phyloP scores from a whole-genome alignment of 2,329 filamentous ascomycete genomes.

The Fulvia fulva region DNA sequence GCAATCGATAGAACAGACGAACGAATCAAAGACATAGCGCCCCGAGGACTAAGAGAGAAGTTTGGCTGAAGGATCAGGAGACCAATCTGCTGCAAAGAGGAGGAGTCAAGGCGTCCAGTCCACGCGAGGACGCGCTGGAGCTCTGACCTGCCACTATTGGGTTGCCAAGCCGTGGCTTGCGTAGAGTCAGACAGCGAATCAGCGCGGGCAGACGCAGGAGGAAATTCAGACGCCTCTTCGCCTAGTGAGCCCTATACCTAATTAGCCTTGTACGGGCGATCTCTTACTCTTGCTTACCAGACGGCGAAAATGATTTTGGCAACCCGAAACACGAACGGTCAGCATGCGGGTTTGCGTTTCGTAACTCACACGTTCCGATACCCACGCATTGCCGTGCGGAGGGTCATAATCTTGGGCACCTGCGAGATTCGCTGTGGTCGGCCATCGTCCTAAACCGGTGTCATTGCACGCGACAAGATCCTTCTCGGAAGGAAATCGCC shows the following conservation, averaged over 20 bases:
- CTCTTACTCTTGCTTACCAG: not conserved
- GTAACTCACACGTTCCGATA: not conserved
- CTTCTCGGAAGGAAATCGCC: not conserved
- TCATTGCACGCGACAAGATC: not conserved
- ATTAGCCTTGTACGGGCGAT: not conserved
- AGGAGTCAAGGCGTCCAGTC: not conserved
- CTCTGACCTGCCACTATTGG: not conserved
- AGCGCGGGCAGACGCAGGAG: not conserved
- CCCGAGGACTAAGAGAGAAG: not conserved
- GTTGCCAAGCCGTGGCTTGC: not conserved
- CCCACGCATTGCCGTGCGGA: not conserved
- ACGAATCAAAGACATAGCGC: not conserved
- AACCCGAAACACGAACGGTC: not conserved
- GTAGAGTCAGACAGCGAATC: not conserved
- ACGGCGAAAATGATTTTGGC: not conserved
- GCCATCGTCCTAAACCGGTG: not conserved
- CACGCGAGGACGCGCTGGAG: not conserved
- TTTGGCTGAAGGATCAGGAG: not conserved
- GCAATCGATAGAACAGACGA: not conserved
- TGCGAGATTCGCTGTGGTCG: not conserved
- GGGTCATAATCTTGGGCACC: too few relatives aligned
- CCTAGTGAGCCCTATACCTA: not conserved
- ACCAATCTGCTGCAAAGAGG: not conserved
- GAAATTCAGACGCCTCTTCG: not conserved
- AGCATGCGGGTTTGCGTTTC: not conserved